Conservation (phyloP, 495 filamentous ascomycete species). For the Neurospora pannonica region DNA sequence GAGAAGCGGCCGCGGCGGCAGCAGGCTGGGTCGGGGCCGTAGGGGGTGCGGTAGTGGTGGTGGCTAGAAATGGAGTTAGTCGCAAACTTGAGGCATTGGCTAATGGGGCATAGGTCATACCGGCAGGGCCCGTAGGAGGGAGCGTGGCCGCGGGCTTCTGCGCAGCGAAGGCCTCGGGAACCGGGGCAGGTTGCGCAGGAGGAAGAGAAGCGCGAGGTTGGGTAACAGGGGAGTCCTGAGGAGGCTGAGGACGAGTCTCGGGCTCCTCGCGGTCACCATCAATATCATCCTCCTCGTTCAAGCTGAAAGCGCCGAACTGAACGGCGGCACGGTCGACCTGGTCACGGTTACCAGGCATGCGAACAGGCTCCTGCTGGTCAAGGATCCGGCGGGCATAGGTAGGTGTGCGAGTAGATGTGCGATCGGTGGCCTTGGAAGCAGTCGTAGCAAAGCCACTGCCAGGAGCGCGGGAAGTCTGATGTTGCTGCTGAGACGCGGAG, state of each 20-base stretch:
- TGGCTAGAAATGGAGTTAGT: constrained; percentile 26
- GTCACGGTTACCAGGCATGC: constrained; percentile 97
- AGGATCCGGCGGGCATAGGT: constrained; percentile 74
- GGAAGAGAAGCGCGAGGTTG: constrained; percentile 83
- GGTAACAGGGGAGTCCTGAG: constrained; percentile 87
- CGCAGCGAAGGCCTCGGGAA: constrained; percentile 51
- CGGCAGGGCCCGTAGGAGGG: constrained; percentile 32
- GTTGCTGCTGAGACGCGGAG: constrained; percentile 46
- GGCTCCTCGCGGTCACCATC: constrained; percentile 92
- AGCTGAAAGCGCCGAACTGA: constrained; percentile 91
- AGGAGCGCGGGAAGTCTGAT: constrained; percentile 45
- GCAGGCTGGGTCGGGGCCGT: constrained; percentile 11
- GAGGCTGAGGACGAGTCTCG: constrained; percentile 89
- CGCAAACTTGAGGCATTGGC: not conserved
- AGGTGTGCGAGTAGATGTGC: constrained; percentile 49
- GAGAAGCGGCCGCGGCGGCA: constrained; percentile 7
- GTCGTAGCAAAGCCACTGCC: constrained; percentile 61
- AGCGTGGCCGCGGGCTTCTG: constrained; percentile 63
- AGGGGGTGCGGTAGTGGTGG: constrained; percentile 21
- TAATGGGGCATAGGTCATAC: constrained; percentile 20
- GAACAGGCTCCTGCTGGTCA: constrained; percentile 93
- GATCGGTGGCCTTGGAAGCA: constrained; percentile 65
- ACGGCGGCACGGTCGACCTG: constrained; percentile 81
- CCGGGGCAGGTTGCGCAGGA: constrained; percentile 51
- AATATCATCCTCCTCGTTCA: constrained; percentile 69